Evolutionary conservation across 495 filamentous ascomycete genomes (phyloP).

Genomic region (Annulohypoxylon moriforme): DNA sequence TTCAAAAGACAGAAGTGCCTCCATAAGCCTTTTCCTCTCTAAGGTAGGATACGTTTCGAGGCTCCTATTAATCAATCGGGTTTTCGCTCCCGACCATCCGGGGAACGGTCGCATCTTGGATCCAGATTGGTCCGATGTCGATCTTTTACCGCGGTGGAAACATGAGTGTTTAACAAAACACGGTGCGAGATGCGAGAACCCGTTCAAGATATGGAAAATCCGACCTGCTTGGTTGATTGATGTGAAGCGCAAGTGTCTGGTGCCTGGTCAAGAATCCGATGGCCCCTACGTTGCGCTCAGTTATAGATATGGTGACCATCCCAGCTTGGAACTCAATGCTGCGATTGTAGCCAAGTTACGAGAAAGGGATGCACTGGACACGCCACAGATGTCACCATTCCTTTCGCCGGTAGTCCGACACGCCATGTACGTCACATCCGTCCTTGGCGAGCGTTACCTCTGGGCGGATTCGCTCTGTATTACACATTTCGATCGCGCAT

Average conservation of each 20-base stretch:
- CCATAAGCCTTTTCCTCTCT: not conserved
- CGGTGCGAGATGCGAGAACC: constrained; percentile 29
- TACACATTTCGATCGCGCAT: constrained; percentile 26
- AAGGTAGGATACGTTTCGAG: not conserved
- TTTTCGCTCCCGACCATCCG: not conserved
- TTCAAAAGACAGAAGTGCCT: not conserved
- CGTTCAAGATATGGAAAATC: constrained; percentile 24
- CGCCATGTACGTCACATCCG: constrained; percentile 25
- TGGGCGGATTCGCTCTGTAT: constrained; percentile 39
- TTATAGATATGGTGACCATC: constrained; percentile 30
- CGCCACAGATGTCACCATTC: not conserved
- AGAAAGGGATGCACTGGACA: not conserved
- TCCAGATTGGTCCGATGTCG: constrained; percentile 32
- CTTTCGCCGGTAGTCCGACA: constrained; percentile 25
- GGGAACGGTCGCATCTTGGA: constrained; percentile 18
- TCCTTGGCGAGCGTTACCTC: constrained; percentile 39
- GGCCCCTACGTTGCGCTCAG: constrained; percentile 33
- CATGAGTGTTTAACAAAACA: constrained; percentile 13
- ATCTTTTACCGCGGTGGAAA: constrained; percentile 27
- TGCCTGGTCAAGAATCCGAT: constrained; percentile 9
- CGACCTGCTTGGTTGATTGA: constrained; percentile 35
- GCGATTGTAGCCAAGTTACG: not conserved
- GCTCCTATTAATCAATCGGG: not conserved
- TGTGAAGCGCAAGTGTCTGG: constrained; percentile 17
- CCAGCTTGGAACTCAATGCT: not conserved